Percentiles rank a stretch among this genome's conserved stretches.
Conservation (phyloP, 495 filamentous ascomycete genomes). For the Aspergillus leporis region DNA sequence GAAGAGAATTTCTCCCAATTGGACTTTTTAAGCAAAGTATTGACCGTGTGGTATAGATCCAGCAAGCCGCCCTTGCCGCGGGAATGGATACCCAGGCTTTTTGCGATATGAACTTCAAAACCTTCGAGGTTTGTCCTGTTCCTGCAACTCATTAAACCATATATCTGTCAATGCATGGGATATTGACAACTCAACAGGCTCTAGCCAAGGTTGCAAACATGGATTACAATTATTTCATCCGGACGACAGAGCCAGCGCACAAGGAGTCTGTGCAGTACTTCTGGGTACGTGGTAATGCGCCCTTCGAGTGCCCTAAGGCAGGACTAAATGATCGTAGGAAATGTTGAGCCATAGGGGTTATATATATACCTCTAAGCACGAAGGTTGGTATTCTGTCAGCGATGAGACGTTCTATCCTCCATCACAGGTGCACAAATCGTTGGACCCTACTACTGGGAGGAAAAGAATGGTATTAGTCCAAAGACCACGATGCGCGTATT, state of each 20-base stretch:
- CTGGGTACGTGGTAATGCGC: slow-evolving; percentile 58
- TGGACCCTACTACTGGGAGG: slow-evolving; percentile 78
- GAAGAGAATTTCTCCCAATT: background rate
- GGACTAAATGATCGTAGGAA: slow-evolving; percentile 37
- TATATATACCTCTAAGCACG: slow-evolving; percentile 84
- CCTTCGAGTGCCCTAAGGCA: background rate
- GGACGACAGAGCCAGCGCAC: slow-evolving; percentile 84
- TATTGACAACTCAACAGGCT: slow-evolving; percentile 33
- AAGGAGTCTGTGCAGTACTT: slow-evolving; percentile 85
- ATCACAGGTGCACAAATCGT: slow-evolving; percentile 65
- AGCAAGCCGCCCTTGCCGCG: slow-evolving; percentile 73
- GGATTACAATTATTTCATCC: slow-evolving; percentile 80
- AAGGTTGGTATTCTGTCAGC: slow-evolving; percentile 94
- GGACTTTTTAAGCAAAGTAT: slow-evolving; percentile 2
- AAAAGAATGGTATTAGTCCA: slow-evolving; percentile 63
- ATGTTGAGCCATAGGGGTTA: slow-evolving; percentile 71
- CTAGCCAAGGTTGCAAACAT: slow-evolving; percentile 70
- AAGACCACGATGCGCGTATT: background rate
- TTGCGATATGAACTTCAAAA: slow-evolving; percentile 57
- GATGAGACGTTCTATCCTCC: slow-evolving; percentile 96
- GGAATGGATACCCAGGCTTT: slow-evolving; percentile 62
- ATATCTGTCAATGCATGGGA: background rate
- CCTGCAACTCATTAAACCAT: background rate
- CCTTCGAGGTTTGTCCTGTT: slow-evolving; percentile 41
- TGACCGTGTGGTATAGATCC: slow-evolving; percentile 56